These are phyloP conservation scores for Tricholoma flavovirens DNA, from an alignment of 768 basidiomycete genomes.

Conservation along the genomic window DNA sequence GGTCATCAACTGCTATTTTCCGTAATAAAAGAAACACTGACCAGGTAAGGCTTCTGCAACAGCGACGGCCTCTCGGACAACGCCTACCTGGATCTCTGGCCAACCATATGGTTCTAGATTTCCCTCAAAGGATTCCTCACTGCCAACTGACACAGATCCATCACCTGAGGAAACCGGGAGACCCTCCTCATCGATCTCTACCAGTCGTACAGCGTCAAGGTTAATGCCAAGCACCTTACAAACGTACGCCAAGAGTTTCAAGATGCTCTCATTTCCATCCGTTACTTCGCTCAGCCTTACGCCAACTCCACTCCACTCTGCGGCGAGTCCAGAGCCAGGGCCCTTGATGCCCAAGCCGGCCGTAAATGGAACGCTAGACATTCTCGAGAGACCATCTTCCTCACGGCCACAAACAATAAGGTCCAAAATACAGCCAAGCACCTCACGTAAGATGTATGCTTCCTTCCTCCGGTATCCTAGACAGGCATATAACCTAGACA, in stretches of 20 bases:
- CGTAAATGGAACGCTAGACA: slow-evolving; percentile 33
- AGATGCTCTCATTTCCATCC: slow-evolving; percentile 79
- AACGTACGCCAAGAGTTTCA: slow-evolving; percentile 66
- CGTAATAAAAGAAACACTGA: slow-evolving; percentile 25
- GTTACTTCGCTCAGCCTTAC: slow-evolving; percentile 67
- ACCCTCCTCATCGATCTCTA: slow-evolving; percentile 22
- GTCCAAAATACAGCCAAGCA: slow-evolving; percentile 80
- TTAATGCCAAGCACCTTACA: slow-evolving; percentile 80
- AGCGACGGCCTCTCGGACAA: slow-evolving; percentile 88
- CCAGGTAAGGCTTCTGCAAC: slow-evolving; percentile 91
- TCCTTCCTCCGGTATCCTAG: slow-evolving; percentile 87
- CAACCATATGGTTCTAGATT: slow-evolving; percentile 70
- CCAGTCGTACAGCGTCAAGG: slow-evolving; percentile 61
- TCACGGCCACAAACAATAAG: slow-evolving; percentile 81
- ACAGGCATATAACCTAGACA: slow-evolving; percentile 71
- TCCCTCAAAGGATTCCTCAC: slow-evolving; percentile 37
- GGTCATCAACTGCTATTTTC: not conserved
- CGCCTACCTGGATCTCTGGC: slow-evolving; percentile 91
- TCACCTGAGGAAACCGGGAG: not conserved
- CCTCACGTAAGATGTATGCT: slow-evolving; percentile 78
- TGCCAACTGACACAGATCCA: slow-evolving; percentile 11
- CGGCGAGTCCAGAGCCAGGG: slow-evolving; percentile 26
- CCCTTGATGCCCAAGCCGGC: slow-evolving; percentile 47
- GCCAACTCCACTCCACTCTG: slow-evolving; percentile 53
- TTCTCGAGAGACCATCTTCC: slow-evolving; percentile 51